Evolutionary conservation across 139 green algal genomes (phyloP), one percentile per base, ranked within the genome.

Genomic region (Chlorella sp.): DNA sequence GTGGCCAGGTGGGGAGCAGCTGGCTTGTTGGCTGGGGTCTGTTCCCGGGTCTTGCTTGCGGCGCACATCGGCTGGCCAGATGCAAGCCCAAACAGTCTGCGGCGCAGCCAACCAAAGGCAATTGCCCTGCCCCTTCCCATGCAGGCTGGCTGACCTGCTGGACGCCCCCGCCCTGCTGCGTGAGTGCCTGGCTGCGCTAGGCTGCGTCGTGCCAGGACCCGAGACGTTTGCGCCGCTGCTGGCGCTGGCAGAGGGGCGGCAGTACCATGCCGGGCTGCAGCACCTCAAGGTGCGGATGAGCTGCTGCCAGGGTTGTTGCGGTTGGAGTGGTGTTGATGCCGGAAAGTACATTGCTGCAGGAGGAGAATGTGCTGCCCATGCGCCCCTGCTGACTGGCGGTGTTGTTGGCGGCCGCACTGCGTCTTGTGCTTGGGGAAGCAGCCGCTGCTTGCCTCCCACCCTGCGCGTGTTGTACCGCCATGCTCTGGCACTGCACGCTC

Each of bases 111-210:
- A 20, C 23, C 3, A 26, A 18, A 36, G 2, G 7, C 32, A 41
- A 7, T 21, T 60, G 51, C 18, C 38, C 0, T 12, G 20, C 9
- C 0, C 36, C 30, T 6, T 47, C 16, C 2, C 44, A 23, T 36
- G 41, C 76, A 82, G 76, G 57, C 76, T 82, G 76, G 76, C 76
- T 1, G 76, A 82, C 60, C 36, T 82, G 76, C 36, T 82, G 26
- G 76, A 82, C 16, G 76, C 76, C 3, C 76, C 36, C 3, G 76
- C 76, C 30, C 60, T 82, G 57, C 57, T 82, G 76, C 36, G 34
- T 2, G 76, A 82, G 60, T 72, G 57, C 60, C 4, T 82, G 20
- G 76, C 57, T 0, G 60, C 56, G 38, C 57, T 82, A 60, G 34
- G 56, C 36, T 72, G 60, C 76, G 57, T 82, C 1, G n/a, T n/a